Evolutionary conservation across 1,139 yeast genomes (phyloP), one percentile per base, ranked within the genome.

Genomic region (Pichiaceae sp.): DNA sequence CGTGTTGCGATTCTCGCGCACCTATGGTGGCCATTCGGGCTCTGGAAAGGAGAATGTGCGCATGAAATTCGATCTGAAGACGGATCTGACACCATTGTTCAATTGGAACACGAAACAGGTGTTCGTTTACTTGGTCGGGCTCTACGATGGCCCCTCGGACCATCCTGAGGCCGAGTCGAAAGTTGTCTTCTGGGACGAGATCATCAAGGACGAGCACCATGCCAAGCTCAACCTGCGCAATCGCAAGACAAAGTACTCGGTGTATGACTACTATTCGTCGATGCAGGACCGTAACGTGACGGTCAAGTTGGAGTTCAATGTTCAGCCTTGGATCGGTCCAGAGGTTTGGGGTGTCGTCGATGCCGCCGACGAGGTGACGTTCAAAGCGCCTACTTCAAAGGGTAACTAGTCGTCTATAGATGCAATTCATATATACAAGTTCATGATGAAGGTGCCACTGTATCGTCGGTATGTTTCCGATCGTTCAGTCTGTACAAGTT

Each of bases 81-180:
- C 72, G 3, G 86, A 80, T 49, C 57, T 91, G 48, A 57, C 82
- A 1, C 78, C 87, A 1, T 66, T 91, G 39, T 89, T 89, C 71
- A 87, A 84, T 59, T 91, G 97, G 96, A 91, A 91, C 61, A 91
- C 98, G 11, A 91, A 91, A 54, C 98, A 91, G 59, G 76, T 91
- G 17, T 89, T 91, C 56, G 83, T 82, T 4, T 91, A 89, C 52
- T 66, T 91, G 43, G 84, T 95, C 2, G 96, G 95, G 2, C 93
- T 86, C 52, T 87, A 89, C 53, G 78, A 80, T 11, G 91, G 91
- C 15, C 21, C 15, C 16, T 28, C 16, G 8, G 14, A 32, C 20
- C 34, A 9, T 17, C 34, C 7, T 24, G 32, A 17, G 34, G 34
- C 9, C 19, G 32, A 9, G 16, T 32, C 28, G 2, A 76, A 77